Conservation (phyloP, 768 basidiomycete species). For the Kwoniella dendrophila region DNA sequence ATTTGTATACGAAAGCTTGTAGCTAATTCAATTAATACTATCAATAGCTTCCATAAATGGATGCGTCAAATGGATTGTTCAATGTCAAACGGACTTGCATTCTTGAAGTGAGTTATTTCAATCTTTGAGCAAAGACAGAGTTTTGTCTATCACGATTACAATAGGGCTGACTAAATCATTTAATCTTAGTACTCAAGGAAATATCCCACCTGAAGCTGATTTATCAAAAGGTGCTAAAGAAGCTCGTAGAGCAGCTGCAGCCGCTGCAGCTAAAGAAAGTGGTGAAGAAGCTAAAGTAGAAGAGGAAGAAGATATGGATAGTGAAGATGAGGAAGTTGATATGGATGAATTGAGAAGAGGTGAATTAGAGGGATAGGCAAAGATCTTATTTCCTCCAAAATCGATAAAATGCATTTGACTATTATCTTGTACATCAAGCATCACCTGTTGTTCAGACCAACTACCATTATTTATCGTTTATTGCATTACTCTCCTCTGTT, state of each 20-base stretch:
- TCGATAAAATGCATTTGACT: neutral
- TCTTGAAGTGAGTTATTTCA: constrained; percentile 78
- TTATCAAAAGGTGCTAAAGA: constrained; percentile 62
- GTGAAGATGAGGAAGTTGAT: constrained; percentile 57
- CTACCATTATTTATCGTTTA: too few species aligned
- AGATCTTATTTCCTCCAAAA: neutral
- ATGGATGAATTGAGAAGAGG: constrained; percentile 56
- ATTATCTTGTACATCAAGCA: too few species aligned
- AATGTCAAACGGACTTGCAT: constrained; percentile 62
- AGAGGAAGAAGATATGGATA: constrained; percentile 58
- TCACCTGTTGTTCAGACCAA: too few species aligned
- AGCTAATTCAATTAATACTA: neutral
- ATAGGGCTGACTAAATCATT: neutral
- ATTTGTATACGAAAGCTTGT: neutral
- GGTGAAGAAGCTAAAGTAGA: constrained; percentile 19
- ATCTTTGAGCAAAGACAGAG: too few species aligned
- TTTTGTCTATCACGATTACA: too few species aligned
- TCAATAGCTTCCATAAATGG: constrained; percentile 49
- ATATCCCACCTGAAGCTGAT: constrained; percentile 71
- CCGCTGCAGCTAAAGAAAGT: constrained; percentile 8
- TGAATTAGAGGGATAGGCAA: constrained; percentile 59
- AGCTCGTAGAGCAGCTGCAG: constrained; percentile 26
- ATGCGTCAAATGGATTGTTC: constrained; percentile 46
- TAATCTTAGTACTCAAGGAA: constrained; percentile 66
- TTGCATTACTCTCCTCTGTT: too few species aligned